Evolutionary conservation across 1,139 yeast species (phyloP), one percentile per base, ranked within the genome.

Genomic region (Magnusiomyces paraingens): DNA sequence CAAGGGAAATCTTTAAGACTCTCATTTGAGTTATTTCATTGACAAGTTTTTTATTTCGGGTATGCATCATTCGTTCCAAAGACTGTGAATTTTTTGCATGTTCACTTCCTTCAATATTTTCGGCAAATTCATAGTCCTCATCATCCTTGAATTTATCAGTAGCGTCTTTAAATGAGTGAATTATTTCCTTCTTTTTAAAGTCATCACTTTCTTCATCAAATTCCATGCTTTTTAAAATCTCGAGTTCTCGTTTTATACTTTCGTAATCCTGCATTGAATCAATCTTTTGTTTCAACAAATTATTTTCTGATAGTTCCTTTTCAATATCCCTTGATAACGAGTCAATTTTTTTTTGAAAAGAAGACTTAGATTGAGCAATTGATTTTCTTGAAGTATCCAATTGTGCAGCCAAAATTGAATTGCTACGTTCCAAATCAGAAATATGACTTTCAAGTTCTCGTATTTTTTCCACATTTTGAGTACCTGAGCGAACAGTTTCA

Each of bases 241-340:
- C 79, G 57, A 90, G 72, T 64, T 90, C 96, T 51, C 79, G 79
- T 67, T 87, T 89, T 51, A 90, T 69, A 59, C 86, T 89, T 53
- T 86, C 90, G 67, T 91, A 90, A 65, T 84, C 91, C 63, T 86
- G 90, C 68, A 87, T 80, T 14, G 78, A 73, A 59, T 87, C 94
- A 62, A 90, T 72, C 58, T 83, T 77, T 10, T 70, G 67, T 61
- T 80, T 79, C 59, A 86, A 72, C 32, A 70, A 66, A 12, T 72
- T 74, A 35, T 81, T 69, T 63, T 86, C 94, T 15, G 70, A 68
- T 15, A 70, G 71, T 61, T 82, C 70, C 47, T 77, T 76, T 1
- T 66, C 64, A 2, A 77, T 64, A 58, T 86, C 89, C 49, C 80
- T 70, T 46, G 70, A 72, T 39, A 72, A 63, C 5, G 68, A 57